Evolutionary conservation across 257 asterid species (phyloP).

Genomic region (Mentha longifolia): DNA sequence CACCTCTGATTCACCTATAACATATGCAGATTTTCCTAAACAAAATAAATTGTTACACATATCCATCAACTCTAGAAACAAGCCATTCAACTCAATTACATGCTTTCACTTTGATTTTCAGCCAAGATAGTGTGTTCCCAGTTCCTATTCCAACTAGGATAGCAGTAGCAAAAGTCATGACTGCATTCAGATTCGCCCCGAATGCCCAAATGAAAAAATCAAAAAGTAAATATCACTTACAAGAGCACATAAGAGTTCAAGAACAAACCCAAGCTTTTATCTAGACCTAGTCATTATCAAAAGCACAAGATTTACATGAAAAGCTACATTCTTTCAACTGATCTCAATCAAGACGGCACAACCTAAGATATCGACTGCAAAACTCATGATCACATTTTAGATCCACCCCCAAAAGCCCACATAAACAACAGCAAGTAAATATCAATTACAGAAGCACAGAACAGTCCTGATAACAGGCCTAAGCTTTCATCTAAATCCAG

Average conservation of each 20-base stretch:
- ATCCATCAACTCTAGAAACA: neutral
- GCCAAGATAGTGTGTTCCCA: neutral
- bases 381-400: neutral
- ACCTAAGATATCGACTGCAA: neutral
- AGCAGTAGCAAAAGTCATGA: neutral
- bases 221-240: neutral
- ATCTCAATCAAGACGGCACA: neutral
- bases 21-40: conserved; percentile 21
- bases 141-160: neutral
- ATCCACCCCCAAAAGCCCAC: neutral
- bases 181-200: neutral
- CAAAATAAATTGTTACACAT: too few species aligned
- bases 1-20: conserved; percentile 9
- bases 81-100: conserved; percentile 2
- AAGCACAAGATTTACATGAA: conserved; percentile 9
- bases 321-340: neutral
- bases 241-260: neutral
- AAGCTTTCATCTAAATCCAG: conserved; percentile 3
- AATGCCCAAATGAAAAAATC: neutral
- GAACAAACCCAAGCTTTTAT: conserved; percentile 4
- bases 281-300: neutral
- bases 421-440: neutral
- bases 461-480: neutral
- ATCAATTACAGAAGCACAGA: neutral
- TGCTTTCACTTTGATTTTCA: conserved; percentile 10